Evolutionary conservation across 768 basidiomycete species (phyloP).

Genomic region (Pulveroboletus sp.): DNA sequence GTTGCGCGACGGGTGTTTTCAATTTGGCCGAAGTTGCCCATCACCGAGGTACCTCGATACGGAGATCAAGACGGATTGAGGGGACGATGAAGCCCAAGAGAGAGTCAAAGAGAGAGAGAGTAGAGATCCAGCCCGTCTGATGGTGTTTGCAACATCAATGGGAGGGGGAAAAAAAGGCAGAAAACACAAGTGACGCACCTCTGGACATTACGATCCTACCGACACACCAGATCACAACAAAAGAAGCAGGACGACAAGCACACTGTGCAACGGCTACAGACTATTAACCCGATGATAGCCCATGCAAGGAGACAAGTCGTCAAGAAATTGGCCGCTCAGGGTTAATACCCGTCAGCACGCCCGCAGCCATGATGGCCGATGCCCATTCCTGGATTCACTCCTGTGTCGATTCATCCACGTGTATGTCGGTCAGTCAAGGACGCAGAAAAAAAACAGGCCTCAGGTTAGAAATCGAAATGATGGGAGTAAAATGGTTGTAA

Average conservation of each 20-base stretch:
- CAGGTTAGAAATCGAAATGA: neutral
- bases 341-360: constrained; percentile 34
- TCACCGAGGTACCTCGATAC: constrained; percentile 43
- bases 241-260: neutral
- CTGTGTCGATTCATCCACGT: constrained; percentile 23
- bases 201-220: constrained; percentile 62
- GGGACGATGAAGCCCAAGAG: constrained; percentile 46
- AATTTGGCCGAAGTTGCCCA: constrained; percentile 58
- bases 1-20: constrained; percentile 41
- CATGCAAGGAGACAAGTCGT: constrained; percentile 60
- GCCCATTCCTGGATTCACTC: constrained; percentile 32
- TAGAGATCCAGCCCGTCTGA: constrained; percentile 61
- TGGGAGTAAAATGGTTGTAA: too few species aligned
- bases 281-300: constrained; percentile 55
- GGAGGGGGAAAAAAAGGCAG: neutral
- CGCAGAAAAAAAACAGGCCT: neutral
- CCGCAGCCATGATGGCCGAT: constrained; percentile 56
- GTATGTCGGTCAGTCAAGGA: too few species aligned
- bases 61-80: constrained; percentile 51
- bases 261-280: constrained; percentile 44
- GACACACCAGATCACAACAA: too few species aligned
- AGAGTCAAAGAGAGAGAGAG: too few species aligned
- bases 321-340: too few species aligned
- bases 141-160: neutral
- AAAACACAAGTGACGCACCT: constrained; percentile 23